Percentiles rank a stretch among this genome's conserved stretches.
Conservation (phyloP, 2,329 filamentous ascomycete genomes). For the Fusarium mangiferae region DNA sequence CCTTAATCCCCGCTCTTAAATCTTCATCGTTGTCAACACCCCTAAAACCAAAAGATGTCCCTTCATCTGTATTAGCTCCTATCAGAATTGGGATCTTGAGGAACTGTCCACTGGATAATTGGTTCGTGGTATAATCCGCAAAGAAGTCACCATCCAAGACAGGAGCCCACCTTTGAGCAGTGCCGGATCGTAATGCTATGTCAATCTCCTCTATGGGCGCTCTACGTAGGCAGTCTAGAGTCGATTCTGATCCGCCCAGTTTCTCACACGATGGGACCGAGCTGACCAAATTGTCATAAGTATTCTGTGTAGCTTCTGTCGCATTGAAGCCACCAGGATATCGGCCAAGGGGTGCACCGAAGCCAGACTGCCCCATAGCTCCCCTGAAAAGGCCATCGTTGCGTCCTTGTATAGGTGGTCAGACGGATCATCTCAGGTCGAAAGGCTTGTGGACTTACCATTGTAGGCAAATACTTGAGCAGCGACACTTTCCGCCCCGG, state of each 20-base stretch:
- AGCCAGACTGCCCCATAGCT: constrained; percentile 62
- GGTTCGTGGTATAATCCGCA: constrained; percentile 44
- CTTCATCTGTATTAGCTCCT: constrained; percentile 51
- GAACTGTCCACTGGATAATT: constrained; percentile 48
- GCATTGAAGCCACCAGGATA: constrained; percentile 45
- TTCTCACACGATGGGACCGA: constrained; percentile 37
- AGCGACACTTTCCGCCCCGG: constrained; percentile 50
- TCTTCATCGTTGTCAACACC: constrained; percentile 46
- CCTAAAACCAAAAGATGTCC: constrained; percentile 38
- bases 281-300: constrained; percentile 45
- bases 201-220: constrained; percentile 46
- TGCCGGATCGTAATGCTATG: constrained; percentile 16
- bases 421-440: not conserved
- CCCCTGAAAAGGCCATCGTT: constrained; percentile 63
- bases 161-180: constrained; percentile 36
- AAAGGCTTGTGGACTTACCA: constrained; percentile 41
- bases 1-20: constrained; percentile 30
- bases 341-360: constrained; percentile 47
- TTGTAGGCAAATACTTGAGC: constrained; percentile 37
- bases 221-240: constrained; percentile 44
- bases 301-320: constrained; percentile 41
- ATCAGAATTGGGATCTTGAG: constrained; percentile 49
- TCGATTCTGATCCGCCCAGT: constrained; percentile 36
- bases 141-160: constrained; percentile 52
- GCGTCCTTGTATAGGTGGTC: constrained; percentile 42